Evolutionary conservation across 2,329 filamentous ascomycete genomes (phyloP).

Genomic region (Arthrobotrys entomopaga): DNA sequence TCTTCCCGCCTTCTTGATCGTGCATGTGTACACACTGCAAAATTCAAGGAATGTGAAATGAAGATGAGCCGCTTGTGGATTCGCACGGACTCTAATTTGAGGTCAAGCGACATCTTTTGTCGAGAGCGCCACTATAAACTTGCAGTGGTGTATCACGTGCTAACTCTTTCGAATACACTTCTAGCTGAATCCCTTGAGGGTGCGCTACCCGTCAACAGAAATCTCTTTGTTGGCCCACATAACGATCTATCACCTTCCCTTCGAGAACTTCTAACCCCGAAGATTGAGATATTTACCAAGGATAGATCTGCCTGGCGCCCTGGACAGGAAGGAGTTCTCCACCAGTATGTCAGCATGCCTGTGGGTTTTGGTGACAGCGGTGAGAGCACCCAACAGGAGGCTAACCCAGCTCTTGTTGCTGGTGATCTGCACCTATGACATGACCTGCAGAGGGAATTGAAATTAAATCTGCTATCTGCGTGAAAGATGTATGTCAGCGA

Average conservation of each 20-base stretch:
- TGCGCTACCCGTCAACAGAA: constrained; percentile 48
- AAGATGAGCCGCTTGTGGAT: constrained; percentile 23
- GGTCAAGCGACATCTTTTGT: too few relatives aligned
- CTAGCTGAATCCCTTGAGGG: constrained; percentile 54
- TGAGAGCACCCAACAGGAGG: constrained; percentile 19
- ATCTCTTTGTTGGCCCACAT: constrained; percentile 45
- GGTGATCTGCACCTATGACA: constrained; percentile 47
- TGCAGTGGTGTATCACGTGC: constrained; percentile 6
- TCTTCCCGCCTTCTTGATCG: constrained; percentile 5
- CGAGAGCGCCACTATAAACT: constrained; percentile 11
- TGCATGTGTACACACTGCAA: constrained; percentile 23
- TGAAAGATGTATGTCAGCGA: constrained; percentile 10
- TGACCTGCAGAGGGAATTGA: not conserved
- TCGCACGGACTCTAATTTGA: constrained; percentile 10
- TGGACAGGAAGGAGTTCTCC: constrained; percentile 52
- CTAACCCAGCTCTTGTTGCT: constrained; percentile 20
- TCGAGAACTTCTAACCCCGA: constrained; percentile 41
- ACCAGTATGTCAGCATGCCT: constrained; percentile 54
- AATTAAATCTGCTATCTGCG: constrained; percentile 4
- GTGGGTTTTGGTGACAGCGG: constrained; percentile 48
- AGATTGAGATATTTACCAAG: constrained; percentile 51
- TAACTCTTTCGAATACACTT: constrained; percentile 23
- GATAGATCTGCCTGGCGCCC: constrained; percentile 49
- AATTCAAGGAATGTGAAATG: constrained; percentile 43
- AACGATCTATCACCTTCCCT: constrained; percentile 38